Evolutionary conservation across 139 green algal species (phyloP).

Genomic region (Chlorella sp.): DNA sequence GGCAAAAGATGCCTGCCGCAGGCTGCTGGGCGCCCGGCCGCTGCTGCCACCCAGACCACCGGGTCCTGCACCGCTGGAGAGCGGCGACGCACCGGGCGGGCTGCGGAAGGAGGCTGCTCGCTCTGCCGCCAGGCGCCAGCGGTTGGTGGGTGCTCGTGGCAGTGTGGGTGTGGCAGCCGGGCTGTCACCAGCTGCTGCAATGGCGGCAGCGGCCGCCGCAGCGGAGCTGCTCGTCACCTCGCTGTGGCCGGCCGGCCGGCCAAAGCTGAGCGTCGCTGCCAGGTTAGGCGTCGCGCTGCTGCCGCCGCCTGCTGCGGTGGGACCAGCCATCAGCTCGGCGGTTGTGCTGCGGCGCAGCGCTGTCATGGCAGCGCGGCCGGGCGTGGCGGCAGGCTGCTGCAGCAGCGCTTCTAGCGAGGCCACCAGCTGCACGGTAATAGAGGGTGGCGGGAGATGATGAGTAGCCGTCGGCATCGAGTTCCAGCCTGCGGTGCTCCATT

Average conservation of each 20-base stretch:
- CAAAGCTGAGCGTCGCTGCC: neutral
- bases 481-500: too few relatives aligned
- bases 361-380: neutral
- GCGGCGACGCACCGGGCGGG: too few relatives aligned
- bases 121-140: slow-evolving; percentile 13
- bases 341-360: slow-evolving; percentile 6
- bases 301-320: neutral
- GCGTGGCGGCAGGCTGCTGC: neutral
- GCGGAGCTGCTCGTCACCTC: neutral
- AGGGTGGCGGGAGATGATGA: too few relatives aligned
- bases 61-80: neutral
- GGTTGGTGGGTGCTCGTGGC: neutral
- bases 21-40: neutral
- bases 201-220: neutral
- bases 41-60: neutral
- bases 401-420: slow-evolving; percentile 8
- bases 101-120: neutral
- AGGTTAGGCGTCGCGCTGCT: neutral
- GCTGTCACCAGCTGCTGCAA: neutral
- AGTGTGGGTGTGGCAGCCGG: neutral
- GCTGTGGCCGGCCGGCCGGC: neutral
- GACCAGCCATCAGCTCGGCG: neutral
- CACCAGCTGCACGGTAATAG: neutral
- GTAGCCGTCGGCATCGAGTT: too few relatives aligned
- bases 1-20: neutral